Percentiles rank a stretch among this genome's conserved stretches.
Conservation (phyloP, 2,329 filamentous ascomycete species). For the Neofusicoccum cordaticola region DNA sequence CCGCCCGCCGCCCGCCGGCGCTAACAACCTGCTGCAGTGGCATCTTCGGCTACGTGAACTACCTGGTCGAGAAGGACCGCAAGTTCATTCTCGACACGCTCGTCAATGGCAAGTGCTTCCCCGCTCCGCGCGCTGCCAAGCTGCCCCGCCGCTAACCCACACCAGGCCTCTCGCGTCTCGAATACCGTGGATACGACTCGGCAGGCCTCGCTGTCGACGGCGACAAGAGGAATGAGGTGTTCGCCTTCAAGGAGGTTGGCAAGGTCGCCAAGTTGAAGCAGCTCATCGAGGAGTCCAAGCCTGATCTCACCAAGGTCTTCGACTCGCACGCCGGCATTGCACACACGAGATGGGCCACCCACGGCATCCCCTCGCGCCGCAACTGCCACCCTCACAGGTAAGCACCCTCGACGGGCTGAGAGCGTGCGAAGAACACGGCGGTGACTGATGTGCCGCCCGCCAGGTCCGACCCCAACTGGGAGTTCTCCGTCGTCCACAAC, state of each 20-base stretch:
- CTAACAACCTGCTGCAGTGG: constrained; percentile 55
- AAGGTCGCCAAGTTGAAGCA: constrained; percentile 96
- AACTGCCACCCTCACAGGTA: constrained; percentile 99
- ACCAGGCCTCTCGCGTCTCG: constrained; percentile 84
- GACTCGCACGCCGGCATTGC: constrained; percentile 98
- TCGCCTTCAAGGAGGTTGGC: constrained; percentile 98
- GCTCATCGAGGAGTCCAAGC: constrained; percentile 78
- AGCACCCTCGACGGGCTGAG: background rate
- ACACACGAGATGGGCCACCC: constrained; percentile 98
- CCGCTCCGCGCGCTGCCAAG: constrained; percentile 15
- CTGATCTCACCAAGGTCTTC: constrained; percentile 88
- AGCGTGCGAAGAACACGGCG: background rate
- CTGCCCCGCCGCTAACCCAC: constrained; percentile 20
- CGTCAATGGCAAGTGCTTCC: constrained; percentile 73
- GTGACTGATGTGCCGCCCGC: constrained; percentile 6
- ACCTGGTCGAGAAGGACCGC: constrained; percentile 97
- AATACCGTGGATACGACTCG: constrained; percentile 98
- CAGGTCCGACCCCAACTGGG: constrained; percentile 90
- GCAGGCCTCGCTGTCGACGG: constrained; percentile 94
- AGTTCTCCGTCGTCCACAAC: constrained; percentile 98
- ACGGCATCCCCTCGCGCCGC: constrained; percentile 85
- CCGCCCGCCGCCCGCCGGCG: background rate
- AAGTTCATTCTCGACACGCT: constrained; percentile 94
- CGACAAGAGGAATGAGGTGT: constrained; percentile 97
- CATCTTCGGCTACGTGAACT: constrained; percentile 99